Percentiles rank a stretch among this genome's conserved stretches.
phyloP scores from a whole-genome alignment of 768 basidiomycete genomes.

The Lactarius trivialis region DNA sequence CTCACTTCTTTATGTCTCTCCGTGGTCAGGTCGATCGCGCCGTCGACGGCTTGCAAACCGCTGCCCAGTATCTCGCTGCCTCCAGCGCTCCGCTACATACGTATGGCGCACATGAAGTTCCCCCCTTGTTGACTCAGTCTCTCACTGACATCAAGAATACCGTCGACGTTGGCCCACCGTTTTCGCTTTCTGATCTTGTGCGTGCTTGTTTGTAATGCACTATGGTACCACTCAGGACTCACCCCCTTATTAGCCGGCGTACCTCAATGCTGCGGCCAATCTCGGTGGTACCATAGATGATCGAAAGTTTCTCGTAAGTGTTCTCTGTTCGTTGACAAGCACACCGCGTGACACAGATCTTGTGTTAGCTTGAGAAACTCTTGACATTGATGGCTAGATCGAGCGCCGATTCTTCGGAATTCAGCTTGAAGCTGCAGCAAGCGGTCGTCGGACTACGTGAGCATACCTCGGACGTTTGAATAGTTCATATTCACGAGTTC shows the following conservation, averaged over 20 bases:
- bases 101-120: slow-evolving; percentile 2
- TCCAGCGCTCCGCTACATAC: slow-evolving; percentile 12
- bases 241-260: slow-evolving; percentile 11
- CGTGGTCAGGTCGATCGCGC: neutral
- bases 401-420: neutral
- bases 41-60: slow-evolving; percentile 3
- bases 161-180: slow-evolving; percentile 6
- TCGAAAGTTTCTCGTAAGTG: slow-evolving; percentile 17
- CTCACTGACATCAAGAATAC: slow-evolving; percentile 9
- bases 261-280: slow-evolving; percentile 8
- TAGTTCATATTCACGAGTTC: neutral
- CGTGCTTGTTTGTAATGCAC: neutral
- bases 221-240: neutral
- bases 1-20: neutral
- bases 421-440: slow-evolving; percentile 13
- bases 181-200: slow-evolving; percentile 17
- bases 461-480: neutral
- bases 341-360: neutral
- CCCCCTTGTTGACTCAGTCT: neutral
- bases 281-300: slow-evolving; percentile 17
- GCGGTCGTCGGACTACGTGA: slow-evolving; percentile 16
- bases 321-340: neutral
- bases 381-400: slow-evolving; percentile 21
- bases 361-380: slow-evolving; percentile 20
- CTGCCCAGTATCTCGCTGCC: neutral